A percentile compares a stretch with the other conserved stretches of the same genome.
Conservation (phyloP, 208 protist species). For the Trypanosomatidae sp. region DNA sequence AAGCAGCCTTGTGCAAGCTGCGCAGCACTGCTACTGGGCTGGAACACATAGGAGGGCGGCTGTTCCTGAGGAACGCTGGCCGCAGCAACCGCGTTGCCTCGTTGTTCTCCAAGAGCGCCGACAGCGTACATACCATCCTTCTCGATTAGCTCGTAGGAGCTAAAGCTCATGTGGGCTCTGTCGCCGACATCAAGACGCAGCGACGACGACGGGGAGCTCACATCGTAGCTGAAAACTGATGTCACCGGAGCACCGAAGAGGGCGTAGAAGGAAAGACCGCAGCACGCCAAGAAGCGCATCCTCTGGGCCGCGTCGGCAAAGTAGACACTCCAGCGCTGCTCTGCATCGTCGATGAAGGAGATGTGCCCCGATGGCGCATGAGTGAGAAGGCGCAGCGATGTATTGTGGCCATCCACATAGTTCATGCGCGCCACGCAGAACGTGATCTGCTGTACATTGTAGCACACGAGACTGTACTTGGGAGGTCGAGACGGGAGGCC, state of each 20-base stretch:
- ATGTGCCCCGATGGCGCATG: conserved; percentile 54
- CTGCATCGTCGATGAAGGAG: conserved; percentile 63
- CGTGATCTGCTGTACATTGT: conserved; percentile 63
- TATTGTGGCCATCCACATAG: conserved; percentile 44
- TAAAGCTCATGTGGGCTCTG: conserved; percentile 40
- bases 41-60: conserved; percentile 45
- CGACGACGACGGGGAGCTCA: conserved; percentile 40
- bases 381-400: conserved; percentile 47
- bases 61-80: neutral
- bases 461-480: conserved; percentile 84
- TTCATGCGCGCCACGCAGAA: conserved; percentile 53
- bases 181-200: conserved; percentile 34
- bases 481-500: conserved; percentile 41
- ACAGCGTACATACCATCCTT: conserved; percentile 19
- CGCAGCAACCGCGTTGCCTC: conserved; percentile 13
- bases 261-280: conserved; percentile 66
- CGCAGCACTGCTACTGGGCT: conserved; percentile 36
- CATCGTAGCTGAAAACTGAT: conserved; percentile 41
- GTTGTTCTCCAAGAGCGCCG: conserved; percentile 17
- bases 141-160: conserved; percentile 38
- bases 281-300: conserved; percentile 49
- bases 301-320: conserved; percentile 43
- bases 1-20: conserved; percentile 34
- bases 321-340: conserved; percentile 53
- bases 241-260: conserved; percentile 45